Evolutionary conservation across 305 asterid species (phyloP).

Genomic region (Plantago coronopus): DNA sequence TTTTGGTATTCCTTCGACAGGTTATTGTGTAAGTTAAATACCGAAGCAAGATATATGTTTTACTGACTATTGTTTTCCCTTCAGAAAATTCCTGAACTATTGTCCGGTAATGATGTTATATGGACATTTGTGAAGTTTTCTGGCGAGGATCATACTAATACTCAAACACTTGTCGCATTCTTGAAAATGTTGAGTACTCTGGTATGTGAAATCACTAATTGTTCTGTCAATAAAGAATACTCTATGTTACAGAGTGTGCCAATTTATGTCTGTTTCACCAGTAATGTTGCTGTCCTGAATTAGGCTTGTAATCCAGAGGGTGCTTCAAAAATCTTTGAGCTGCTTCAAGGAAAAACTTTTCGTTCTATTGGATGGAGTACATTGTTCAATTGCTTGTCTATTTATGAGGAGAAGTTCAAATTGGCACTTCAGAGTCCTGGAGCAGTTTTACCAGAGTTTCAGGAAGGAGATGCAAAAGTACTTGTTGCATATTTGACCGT

Average conservation of each 20-base stretch:
- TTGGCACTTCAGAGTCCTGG: constrained; percentile 81
- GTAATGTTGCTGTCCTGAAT: constrained; percentile 27
- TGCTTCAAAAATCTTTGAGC: constrained; percentile 86
- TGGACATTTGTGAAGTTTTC: constrained; percentile 98
- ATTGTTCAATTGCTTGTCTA: constrained; percentile 74
- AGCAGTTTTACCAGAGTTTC: constrained; percentile 70
- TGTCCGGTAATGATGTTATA: constrained; percentile 81
- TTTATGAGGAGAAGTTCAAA: constrained; percentile 86
- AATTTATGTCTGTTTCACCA: constrained; percentile 11
- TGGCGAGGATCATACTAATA: constrained; percentile 94
- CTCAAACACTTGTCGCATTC: constrained; percentile 93
- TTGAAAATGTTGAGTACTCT: constrained; percentile 82
- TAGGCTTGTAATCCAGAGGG: constrained; percentile 89
- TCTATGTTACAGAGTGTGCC: neutral
- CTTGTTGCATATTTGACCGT: constrained; percentile 90
- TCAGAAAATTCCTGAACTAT: constrained; percentile 90
- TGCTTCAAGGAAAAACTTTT: constrained; percentile 84
- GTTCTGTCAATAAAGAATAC: constrained; percentile 6
- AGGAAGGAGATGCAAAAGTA: constrained; percentile 97
- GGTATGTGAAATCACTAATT: constrained; percentile 47
- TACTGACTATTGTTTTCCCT: constrained; percentile 15
- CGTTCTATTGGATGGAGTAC: constrained; percentile 92
- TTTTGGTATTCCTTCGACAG: no score
- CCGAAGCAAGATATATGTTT: no score
- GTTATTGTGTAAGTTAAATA: no score